Conservation (phyloP, 345 rosid species). For the Kernera saxatilis region DNA sequence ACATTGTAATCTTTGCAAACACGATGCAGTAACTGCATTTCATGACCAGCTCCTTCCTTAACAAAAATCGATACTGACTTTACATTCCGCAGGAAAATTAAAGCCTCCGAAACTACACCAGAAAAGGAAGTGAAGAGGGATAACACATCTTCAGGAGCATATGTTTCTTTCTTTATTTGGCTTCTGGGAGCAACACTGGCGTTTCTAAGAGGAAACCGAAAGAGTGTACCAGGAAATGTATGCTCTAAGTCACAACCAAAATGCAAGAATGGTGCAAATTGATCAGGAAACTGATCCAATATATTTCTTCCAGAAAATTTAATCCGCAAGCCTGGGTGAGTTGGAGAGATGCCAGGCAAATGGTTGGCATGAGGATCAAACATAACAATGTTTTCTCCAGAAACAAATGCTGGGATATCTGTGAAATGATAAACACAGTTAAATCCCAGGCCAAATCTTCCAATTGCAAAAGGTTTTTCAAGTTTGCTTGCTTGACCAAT, state of each 20-base stretch:
- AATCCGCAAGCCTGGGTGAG: constrained; percentile 95
- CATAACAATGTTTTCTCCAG: constrained; percentile 95
- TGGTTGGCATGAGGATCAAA: constrained; percentile 95
- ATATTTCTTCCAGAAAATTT: constrained; percentile 80
- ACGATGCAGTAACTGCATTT: constrained; percentile 76
- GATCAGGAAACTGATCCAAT: constrained; percentile 95
- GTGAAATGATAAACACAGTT: constrained; percentile 98
- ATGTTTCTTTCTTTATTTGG: constrained; percentile 80
- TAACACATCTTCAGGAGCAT: constrained; percentile 76
- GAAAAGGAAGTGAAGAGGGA: constrained; percentile 81
- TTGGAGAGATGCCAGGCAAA: constrained; percentile 94
- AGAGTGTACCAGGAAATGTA: constrained; percentile 84
- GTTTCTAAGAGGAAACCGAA: constrained; percentile 91
- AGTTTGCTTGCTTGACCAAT: constrained; percentile 98
- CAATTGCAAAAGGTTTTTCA: constrained; percentile 92
- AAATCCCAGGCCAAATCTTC: constrained; percentile 95
- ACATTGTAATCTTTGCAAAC: constrained; percentile 50
- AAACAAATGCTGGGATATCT: constrained; percentile 86
- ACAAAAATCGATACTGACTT: constrained; percentile 65
- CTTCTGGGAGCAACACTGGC: constrained; percentile 65
- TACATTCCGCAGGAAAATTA: constrained; percentile 80
- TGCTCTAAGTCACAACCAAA: constrained; percentile 91
- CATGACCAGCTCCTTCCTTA: constrained; percentile 75
- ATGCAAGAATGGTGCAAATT: constrained; percentile 85
- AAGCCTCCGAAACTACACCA: constrained; percentile 66